These are phyloP conservation scores for Nephelium lappaceum DNA, from an alignment of 345 rosid genomes.

Conservation along the genomic window DNA sequence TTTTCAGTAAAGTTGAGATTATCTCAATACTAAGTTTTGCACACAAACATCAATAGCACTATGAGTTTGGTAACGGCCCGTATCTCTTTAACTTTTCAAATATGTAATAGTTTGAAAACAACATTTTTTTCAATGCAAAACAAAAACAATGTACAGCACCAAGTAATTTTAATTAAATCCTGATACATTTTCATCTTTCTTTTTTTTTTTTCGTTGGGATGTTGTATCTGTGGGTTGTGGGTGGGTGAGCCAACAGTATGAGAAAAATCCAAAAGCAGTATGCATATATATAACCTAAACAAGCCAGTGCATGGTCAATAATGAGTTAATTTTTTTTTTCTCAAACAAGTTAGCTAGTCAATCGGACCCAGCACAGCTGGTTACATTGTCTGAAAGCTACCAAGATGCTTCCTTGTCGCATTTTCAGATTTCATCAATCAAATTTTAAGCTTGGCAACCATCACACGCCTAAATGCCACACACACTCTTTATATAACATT, in stretches of 20 bases:
- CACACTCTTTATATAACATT: too few species aligned
- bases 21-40: too few species aligned
- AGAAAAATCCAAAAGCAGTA: background rate
- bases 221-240: background rate
- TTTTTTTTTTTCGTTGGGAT: background rate
- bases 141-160: too few species aligned
- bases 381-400: background rate
- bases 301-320: background rate
- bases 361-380: background rate
- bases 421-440: background rate
- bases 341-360: background rate
- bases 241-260: constrained; percentile 4
- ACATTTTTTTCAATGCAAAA: too few species aligned
- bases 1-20: too few species aligned
- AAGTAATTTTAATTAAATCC: too few species aligned
- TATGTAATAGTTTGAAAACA: too few species aligned
- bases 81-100: too few species aligned
- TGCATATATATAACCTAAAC: background rate
- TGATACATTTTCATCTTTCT: too few species aligned
- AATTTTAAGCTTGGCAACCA: background rate
- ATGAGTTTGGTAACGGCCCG: too few species aligned
- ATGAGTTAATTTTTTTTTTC: background rate
- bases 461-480: background rate
- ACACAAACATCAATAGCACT: too few species aligned
- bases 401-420: background rate